Evolutionary conservation across 257 asterid species (phyloP), one percentile per base, ranked within the genome.

Genomic region (Forsythia suspensa): DNA sequence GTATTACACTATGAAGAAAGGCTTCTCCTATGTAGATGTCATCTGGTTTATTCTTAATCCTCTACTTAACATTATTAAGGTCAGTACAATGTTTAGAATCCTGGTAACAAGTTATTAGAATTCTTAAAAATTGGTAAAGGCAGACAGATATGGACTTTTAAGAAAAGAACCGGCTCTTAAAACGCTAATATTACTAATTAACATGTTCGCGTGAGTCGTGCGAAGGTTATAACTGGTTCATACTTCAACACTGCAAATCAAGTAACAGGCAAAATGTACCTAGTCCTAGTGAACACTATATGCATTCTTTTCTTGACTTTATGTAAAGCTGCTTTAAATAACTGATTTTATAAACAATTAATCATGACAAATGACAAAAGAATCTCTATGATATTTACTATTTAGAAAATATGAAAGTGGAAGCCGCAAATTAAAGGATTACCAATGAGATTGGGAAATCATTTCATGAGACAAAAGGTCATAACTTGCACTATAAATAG

Each of bases 361-460:
- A n/a, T 63, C 13, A 37, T 71, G 82, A 7, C 34, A 52, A 52
- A 79, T 55, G 40, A 61, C 39, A 51, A n/a, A 71, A 12, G 81
- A 78, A 81, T 78, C 68, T 48, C 61, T 21, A 73, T 71, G 57
- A 84, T 71, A 48, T 46, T n/a, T 11, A 3, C 12, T 4, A 36
- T 24, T 24, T 24, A 46, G 13, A 4, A 40, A 57, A 79, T n/a
- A 24, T 24, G 0, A 24, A 24, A 24, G n/a, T 83, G 87, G 84
- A 76, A 81, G 77, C 76, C 63, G 84, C 82, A 20, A 70, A 51
- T 70, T 48, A 11, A 39, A 8, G 6, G 76, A 6, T 52, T 40
- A 9, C 52, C 42, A 61, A 63, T 41, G 68, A 63, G 70, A 63
- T 9, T 63, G 70, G 70, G 70, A 18, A 63, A 63, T 63, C 70